A percentile compares a stretch with the other conserved stretches of the same genome.
Conservation (phyloP, 164 flowering plant genomes). For the Macadamia integrifolia region DNA sequence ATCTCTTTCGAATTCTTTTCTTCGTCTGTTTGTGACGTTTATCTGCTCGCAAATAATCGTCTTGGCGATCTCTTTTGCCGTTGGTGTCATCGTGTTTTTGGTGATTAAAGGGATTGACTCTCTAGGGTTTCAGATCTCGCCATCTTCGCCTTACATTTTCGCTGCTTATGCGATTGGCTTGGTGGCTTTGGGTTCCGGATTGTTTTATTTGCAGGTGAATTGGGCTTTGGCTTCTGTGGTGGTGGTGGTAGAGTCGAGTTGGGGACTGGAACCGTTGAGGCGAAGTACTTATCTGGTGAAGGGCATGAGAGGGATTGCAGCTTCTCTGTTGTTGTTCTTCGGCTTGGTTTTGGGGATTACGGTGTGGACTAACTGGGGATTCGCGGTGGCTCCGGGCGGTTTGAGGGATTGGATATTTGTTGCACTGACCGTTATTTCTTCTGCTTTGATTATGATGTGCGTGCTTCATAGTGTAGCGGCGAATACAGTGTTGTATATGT, state of each 20-base stretch:
- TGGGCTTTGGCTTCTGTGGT: conserved; percentile 40
- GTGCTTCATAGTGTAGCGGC: conserved; percentile 44
- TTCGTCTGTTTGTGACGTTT: conserved; percentile 32
- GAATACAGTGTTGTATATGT: conserved; percentile 54
- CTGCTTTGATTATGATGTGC: conserved; percentile 25
- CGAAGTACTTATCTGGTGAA: conserved; percentile 41
- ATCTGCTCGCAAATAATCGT: conserved; percentile 12
- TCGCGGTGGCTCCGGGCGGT: conserved; percentile 4
- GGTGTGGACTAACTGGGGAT: conserved; percentile 14
- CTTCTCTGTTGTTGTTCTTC: conserved; percentile 32
- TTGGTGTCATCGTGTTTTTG: conserved; percentile 8
- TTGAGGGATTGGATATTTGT: conserved; percentile 31
- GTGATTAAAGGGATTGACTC: conserved; percentile 7
- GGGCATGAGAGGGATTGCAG: conserved; percentile 39
- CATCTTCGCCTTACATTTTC: conserved; percentile 11
- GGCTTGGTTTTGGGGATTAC: conserved; percentile 19
- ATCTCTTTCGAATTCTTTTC: conserved; percentile 33
- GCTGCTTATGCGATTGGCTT: background rate
- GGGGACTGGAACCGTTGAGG: conserved; percentile 53
- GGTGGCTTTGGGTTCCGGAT: conserved; percentile 9
- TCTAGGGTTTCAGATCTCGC: conserved; percentile 12
- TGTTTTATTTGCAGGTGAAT: conserved; percentile 30
- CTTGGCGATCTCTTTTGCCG: background rate
- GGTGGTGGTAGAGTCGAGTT: conserved; percentile 46
- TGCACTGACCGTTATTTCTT: conserved; percentile 31